Conservation (phyloP, 495 filamentous ascomycete species). For the Trypethelium eluteriae region DNA sequence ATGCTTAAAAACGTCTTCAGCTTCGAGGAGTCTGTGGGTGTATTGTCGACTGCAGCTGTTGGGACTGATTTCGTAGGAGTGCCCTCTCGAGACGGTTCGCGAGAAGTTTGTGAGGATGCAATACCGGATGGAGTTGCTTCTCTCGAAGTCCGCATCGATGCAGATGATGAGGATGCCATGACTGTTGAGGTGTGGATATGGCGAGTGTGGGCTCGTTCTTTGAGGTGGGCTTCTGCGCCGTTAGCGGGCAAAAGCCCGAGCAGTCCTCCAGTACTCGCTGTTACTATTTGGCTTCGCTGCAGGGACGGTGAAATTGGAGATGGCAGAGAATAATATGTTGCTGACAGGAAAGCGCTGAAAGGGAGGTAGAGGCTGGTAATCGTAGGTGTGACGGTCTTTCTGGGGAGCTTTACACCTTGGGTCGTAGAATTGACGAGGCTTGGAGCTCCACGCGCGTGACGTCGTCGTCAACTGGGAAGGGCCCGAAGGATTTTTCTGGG, state of each 20-base stretch:
- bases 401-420: no score
- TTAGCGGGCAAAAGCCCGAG: background rate
- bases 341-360: background rate
- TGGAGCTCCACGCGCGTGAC: background rate
- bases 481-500: background rate
- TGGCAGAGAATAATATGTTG: no score
- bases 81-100: slow-evolving; percentile 3
- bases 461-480: background rate
- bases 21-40: slow-evolving; percentile 72
- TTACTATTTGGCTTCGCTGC: background rate
- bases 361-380: background rate
- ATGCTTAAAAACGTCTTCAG: slow-evolving; percentile 77
- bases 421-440: no score
- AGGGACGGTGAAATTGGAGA: no score
- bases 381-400: background rate
- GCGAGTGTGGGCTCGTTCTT: background rate
- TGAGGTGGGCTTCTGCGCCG: background rate
- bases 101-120: background rate
- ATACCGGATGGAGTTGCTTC: background rate
- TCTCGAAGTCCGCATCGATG: background rate
- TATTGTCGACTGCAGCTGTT: slow-evolving; percentile 45
- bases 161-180: slow-evolving; percentile 3
- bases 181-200: background rate
- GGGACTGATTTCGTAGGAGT: background rate
- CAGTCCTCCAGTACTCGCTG: background rate